A percentile compares a stretch with the other conserved stretches of the same genome.
Conservation (phyloP, 1,139 yeast species). For the Kodamaea sp. region DNA sequence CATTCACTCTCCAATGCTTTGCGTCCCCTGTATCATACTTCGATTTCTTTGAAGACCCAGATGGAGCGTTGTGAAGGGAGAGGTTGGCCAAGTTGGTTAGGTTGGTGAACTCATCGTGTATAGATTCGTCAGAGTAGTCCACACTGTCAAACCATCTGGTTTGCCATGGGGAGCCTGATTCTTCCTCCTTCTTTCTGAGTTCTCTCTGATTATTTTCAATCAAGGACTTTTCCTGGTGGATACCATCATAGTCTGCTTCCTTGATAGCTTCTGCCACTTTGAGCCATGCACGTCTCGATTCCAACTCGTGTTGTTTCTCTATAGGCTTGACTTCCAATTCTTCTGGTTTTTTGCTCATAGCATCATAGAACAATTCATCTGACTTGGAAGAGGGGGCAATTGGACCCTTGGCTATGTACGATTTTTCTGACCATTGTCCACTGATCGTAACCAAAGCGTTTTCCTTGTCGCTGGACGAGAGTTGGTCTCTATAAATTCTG, state of each 20-base stretch:
- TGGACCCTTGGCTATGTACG: constrained; percentile 50
- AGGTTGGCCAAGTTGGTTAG: constrained; percentile 57
- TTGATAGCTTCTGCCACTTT: constrained; percentile 87
- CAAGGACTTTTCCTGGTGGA: constrained; percentile 70
- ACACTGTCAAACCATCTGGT: constrained; percentile 74
- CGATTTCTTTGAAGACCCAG: constrained; percentile 59
- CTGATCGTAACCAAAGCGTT: constrained; percentile 73
- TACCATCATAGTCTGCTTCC: constrained; percentile 69
- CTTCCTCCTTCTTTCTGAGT: constrained; percentile 69
- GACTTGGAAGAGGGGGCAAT: constrained; percentile 36
- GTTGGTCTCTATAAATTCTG: constrained; percentile 59
- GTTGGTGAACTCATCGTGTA: constrained; percentile 47
- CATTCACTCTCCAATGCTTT: constrained; percentile 69
- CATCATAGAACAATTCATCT: constrained; percentile 69
- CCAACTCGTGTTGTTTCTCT: constrained; percentile 72
- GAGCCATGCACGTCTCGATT: constrained; percentile 82
- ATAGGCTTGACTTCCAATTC: constrained; percentile 73
- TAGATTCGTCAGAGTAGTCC: constrained; percentile 40
- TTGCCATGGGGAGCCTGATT: constrained; percentile 63
- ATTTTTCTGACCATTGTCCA: constrained; percentile 92
- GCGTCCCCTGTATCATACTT: constrained; percentile 52
- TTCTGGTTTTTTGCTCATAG: constrained; percentile 51
- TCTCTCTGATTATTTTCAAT: constrained; percentile 86
- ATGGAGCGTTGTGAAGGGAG: constrained; percentile 64
- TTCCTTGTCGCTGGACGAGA: constrained; percentile 51